Conservation (phyloP, 805 yeast genomes). For the Cyberlindnera maritima region DNA sequence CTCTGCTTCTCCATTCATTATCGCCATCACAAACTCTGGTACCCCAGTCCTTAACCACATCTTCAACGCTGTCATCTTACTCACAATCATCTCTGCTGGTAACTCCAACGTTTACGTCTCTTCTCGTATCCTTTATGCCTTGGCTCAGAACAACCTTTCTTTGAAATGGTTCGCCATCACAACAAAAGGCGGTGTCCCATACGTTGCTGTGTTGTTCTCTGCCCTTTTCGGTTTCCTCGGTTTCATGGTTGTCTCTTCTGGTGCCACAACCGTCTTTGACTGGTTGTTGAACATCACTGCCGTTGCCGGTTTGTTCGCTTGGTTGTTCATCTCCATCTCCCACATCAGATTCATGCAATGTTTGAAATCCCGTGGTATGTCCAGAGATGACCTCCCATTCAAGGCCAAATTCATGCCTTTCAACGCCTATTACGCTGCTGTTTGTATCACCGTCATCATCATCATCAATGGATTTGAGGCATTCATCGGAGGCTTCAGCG, state of each 20-base stretch:
- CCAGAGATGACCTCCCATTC: constrained; percentile 69
- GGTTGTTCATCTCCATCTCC: constrained; percentile 63
- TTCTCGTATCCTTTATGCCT: constrained; percentile 63
- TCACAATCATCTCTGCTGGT: constrained; percentile 74
- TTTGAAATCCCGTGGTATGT: constrained; percentile 57
- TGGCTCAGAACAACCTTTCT: constrained; percentile 58
- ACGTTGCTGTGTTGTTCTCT: constrained; percentile 52
- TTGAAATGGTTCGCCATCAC: constrained; percentile 50
- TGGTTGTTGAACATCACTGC: constrained; percentile 79
- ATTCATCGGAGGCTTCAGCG: constrained; percentile 52
- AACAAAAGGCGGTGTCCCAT: constrained; percentile 61
- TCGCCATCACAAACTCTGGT: constrained; percentile 68
- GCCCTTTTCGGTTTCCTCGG: constrained; percentile 63
- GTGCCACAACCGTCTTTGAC: constrained; percentile 58
- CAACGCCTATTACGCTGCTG: constrained; percentile 60
- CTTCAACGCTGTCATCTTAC: constrained; percentile 66
- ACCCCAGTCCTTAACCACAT: constrained; percentile 65
- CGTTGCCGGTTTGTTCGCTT: constrained; percentile 70
- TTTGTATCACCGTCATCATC: constrained; percentile 51
- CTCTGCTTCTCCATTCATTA: constrained; percentile 67
- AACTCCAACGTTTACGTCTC: constrained; percentile 74
- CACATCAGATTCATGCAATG: constrained; percentile 72
- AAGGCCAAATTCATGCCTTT: constrained; percentile 71
- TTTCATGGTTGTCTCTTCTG: constrained; percentile 50
- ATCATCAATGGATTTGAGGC: constrained; percentile 71